phyloP scores from a whole-genome alignment of 2,329 filamentous ascomycete species.

The Gnomoniopsis sp. region DNA sequence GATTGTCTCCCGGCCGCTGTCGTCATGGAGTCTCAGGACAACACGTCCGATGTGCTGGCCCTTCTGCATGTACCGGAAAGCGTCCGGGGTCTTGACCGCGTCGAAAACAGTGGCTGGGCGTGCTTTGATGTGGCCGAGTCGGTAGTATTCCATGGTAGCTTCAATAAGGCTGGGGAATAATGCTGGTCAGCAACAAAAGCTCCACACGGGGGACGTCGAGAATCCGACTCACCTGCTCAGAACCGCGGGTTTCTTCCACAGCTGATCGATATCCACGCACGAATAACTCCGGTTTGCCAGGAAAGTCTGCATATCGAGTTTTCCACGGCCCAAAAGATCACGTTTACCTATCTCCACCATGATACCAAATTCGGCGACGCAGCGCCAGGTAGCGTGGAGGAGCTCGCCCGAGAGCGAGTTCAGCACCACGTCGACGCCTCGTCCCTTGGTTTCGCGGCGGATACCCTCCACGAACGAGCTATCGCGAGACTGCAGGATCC shows the following conservation, averaged over 20 bases:
- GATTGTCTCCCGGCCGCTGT: too few relatives aligned
- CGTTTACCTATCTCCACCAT: conserved; percentile 17
- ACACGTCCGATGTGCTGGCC: conserved; percentile 39
- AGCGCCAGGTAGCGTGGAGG: conserved; percentile 12
- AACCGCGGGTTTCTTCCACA: not conserved
- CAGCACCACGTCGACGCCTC: conserved; percentile 24
- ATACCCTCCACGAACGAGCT: conserved; percentile 29
- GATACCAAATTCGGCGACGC: conserved; percentile 13
- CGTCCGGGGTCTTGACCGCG: too few relatives aligned
- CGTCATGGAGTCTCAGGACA: too few relatives aligned
- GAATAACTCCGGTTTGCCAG: conserved; percentile 1
- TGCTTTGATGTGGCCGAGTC: conserved; percentile 19
- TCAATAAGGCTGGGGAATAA: not conserved
- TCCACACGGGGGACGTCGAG: too few relatives aligned
- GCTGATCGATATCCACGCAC: not conserved
- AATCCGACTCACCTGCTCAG: too few relatives aligned
- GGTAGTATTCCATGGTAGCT: not conserved
- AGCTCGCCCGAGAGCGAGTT: conserved; percentile 6
- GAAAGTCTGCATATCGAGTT: conserved; percentile 23
- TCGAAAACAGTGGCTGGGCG: too few relatives aligned
- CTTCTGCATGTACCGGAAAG: conserved; percentile 35
- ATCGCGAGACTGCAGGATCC: conserved; percentile 27
- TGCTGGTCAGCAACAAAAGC: too few relatives aligned
- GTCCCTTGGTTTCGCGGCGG: conserved; percentile 23
- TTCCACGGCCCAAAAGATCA: conserved; percentile 1